Evolutionary conservation across 192 early-diverging fungal genomes (phyloP), one percentile per base, ranked within the genome.

Genomic region (Coemansia sp.): DNA sequence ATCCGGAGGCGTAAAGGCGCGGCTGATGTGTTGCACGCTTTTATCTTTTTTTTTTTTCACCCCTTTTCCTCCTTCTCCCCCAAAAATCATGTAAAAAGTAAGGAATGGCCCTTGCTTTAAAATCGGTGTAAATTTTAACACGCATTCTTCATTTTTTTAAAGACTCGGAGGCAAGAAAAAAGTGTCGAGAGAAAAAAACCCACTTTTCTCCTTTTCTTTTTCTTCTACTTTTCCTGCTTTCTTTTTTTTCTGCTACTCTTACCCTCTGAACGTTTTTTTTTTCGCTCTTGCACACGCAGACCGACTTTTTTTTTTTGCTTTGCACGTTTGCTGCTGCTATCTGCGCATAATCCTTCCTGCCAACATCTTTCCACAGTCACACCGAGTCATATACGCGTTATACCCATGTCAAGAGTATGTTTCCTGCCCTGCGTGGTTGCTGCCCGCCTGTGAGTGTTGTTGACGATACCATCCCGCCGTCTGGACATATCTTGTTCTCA

Each of bases 391-490:
- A 52, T 52, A 33, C 55, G 55, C 19, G 33, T 57, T 15, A 13
- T 23, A 19, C 38, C 67, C 60, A 69, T 69, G 67, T 62, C 67
- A 36, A 69, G 52, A 48, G 67, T 69, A 69, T 17, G 50, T 54
- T 34, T 38, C 38, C 38, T 40, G 11, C 38, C 38, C 9, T 8
- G 9, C 5, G 38, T 40, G 5, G 38, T 5, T 45, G 11, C 42
- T 45, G 15, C 13, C 42, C 5, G 38, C 9, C 38, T 11, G 38
- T 5, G 38, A 40, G 38, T 7, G 38, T 40, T 45, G 42, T 17
- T 40, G 42, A 13, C 0, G 7, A 45, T 45, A 5, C 15, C 42
- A 45, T 5, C 1, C 14, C 5, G 10, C 13, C 15, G 1, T 0
- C 49, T 52, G 23, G 23, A 50, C 23, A 25, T 52, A 15, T 52